Conservation (phyloP, 176 grass and related monocot species). For the Lolium multiflorum region DNA sequence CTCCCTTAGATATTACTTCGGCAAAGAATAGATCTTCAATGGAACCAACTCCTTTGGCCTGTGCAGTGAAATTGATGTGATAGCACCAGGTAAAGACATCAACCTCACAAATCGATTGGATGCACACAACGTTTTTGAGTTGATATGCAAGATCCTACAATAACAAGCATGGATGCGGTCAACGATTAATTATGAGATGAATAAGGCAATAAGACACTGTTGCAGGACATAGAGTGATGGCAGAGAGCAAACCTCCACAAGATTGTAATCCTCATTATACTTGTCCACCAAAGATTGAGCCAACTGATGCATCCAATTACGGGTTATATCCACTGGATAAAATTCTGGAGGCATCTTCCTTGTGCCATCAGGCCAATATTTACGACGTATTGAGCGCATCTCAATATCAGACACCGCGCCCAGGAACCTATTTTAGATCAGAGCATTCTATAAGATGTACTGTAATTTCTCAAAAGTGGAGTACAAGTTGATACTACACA, state of each 20-base stretch:
- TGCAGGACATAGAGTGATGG: not conserved
- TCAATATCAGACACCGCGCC: not conserved
- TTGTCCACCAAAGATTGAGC: not conserved
- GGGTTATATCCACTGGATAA: not conserved
- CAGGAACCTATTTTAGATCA: not conserved
- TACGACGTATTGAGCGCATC: not conserved
- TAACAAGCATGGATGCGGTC: not conserved
- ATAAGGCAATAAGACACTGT: not conserved
- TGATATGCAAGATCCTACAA: slow-evolving; percentile 8
- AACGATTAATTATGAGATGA: not conserved
- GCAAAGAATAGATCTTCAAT: not conserved
- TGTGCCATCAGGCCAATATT: not conserved
- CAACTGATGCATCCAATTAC: not conserved
- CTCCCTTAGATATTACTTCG: not conserved
- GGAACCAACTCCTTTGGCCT: not conserved
- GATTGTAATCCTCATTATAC: not conserved
- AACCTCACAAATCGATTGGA: not conserved
- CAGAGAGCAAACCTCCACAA: not conserved
- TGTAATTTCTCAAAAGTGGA: not conserved
- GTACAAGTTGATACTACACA: not conserved
- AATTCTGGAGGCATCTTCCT: not conserved
- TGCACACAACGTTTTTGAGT: not conserved
- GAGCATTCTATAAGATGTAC: not conserved
- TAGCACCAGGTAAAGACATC: not conserved
- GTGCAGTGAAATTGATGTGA: not conserved